Percentiles rank a stretch among this genome's conserved stretches.
Conservation (phyloP, 768 basidiomycete species). For the Pisolithus tinctorius region DNA sequence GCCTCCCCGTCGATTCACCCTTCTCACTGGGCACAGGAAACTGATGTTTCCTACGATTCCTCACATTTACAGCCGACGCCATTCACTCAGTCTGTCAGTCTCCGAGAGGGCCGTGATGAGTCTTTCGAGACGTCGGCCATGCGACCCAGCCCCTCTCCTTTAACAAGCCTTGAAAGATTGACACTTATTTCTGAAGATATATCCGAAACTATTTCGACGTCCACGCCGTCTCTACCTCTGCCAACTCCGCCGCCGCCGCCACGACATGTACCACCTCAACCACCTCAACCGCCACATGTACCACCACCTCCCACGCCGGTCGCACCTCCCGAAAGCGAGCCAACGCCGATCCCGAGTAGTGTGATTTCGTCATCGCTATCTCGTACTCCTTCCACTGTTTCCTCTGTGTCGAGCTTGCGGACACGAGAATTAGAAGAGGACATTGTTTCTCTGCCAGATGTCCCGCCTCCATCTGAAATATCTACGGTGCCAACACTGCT, state of each 20-base stretch:
- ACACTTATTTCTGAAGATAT: slow-evolving; percentile 30
- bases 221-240: slow-evolving; percentile 4
- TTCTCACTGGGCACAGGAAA: slow-evolving; percentile 55
- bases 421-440: slow-evolving; percentile 29
- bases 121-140: slow-evolving; percentile 75
- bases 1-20: slow-evolving; percentile 34
- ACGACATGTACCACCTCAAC: background rate
- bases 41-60: slow-evolving; percentile 69
- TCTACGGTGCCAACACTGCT: slow-evolving; percentile 56
- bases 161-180: slow-evolving; percentile 25
- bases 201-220: slow-evolving; percentile 27
- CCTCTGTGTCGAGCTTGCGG: slow-evolving; percentile 40
- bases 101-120: slow-evolving; percentile 55
- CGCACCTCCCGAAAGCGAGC: slow-evolving; percentile 28
- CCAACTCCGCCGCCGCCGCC: slow-evolving; percentile 6
- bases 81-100: slow-evolving; percentile 40
- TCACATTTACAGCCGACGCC: slow-evolving; percentile 70
- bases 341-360: slow-evolving; percentile 15
- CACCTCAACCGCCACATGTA: background rate
- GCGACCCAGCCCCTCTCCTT: slow-evolving; percentile 46
- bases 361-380: slow-evolving; percentile 29
- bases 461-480: slow-evolving; percentile 22
- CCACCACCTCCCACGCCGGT: slow-evolving; percentile 10
- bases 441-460: slow-evolving; percentile 12
- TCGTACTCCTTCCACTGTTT: slow-evolving; percentile 33